Evolutionary conservation across 441 rosid genomes (phyloP).

Genomic region (Metrosideros polymorpha): DNA sequence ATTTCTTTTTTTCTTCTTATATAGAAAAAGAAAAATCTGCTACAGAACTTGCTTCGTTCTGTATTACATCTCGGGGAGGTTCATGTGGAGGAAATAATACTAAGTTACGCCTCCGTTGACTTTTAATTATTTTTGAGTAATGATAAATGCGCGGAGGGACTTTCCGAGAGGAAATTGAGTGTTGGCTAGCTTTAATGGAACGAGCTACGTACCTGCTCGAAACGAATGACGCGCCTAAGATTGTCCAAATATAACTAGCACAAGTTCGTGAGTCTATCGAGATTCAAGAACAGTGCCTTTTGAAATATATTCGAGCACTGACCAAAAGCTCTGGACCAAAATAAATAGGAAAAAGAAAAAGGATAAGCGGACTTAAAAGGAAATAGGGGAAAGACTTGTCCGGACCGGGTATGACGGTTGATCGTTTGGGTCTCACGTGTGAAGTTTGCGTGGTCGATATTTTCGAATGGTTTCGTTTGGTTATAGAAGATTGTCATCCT

Average conservation of each 20-base stretch:
- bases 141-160: neutral
- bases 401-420: neutral
- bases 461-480: too few relatives aligned
- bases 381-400: too few relatives aligned
- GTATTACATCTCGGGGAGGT: neutral
- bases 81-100: neutral
- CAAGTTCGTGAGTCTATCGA: neutral
- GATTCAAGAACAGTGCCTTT: neutral
- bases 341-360: neutral
- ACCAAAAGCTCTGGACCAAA: neutral
- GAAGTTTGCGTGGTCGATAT: too few relatives aligned
- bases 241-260: neutral
- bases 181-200: neutral
- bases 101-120: neutral
- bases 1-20: neutral
- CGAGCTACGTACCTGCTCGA: neutral
- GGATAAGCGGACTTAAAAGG: too few relatives aligned
- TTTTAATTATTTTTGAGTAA: neutral
- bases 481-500: neutral
- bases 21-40: neutral
- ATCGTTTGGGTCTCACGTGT: too few relatives aligned
- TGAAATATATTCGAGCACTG: neutral
- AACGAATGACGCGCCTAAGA: neutral
- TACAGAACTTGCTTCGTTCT: neutral
- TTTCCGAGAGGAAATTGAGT: neutral